Percentiles rank a stretch among this genome's conserved stretches.
Evolutionary conservation across 805 yeast genomes (phyloP).

Genomic region (Monosporozyma siamensis): DNA sequence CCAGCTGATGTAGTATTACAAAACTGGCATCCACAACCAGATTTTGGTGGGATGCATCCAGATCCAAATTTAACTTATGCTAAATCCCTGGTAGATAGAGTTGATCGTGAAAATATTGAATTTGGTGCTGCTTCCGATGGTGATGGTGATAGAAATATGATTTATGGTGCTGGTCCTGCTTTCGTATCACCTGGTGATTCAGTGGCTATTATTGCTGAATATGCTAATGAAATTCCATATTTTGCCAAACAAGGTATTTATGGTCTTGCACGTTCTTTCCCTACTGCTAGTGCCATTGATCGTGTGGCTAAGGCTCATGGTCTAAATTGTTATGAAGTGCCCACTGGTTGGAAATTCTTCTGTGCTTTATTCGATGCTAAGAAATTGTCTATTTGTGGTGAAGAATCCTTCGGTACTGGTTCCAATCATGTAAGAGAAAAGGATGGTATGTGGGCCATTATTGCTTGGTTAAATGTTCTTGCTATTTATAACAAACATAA

Average conservation of each 20-base stretch:
- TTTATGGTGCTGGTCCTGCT: constrained; percentile 82
- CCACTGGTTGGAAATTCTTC: constrained; percentile 99
- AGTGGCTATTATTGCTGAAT: constrained; percentile 94
- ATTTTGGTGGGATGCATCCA: constrained; percentile 96
- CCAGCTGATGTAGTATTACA: constrained; percentile 57
- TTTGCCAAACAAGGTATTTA: constrained; percentile 76
- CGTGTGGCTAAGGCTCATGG: constrained; percentile 76
- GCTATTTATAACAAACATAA: constrained; percentile 67
- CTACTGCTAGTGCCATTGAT: constrained; percentile 91
- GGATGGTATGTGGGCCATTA: constrained; percentile 96
- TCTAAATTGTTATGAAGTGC: constrained; percentile 81
- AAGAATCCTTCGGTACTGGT: constrained; percentile 97
- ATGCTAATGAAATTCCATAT: constrained; percentile 81
- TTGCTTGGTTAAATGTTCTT: constrained; percentile 93
- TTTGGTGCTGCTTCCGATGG: constrained; percentile 99
- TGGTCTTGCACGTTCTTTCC: constrained; percentile 96
- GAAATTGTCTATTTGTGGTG: constrained; percentile 94
- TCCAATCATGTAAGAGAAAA: constrained; percentile 96
- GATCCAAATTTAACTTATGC: constrained; percentile 98
- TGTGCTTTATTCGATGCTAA: constrained; percentile 91
- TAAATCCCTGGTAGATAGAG: constrained; percentile 70
- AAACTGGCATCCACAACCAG: constrained; percentile 74
- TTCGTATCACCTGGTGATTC: constrained; percentile 98
- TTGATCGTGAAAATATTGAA: constrained; percentile 69
- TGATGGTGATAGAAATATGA: constrained; percentile 98